phyloP scores from a whole-genome alignment of 306 rosid species.

The Cyclanthera cordifolia region DNA sequence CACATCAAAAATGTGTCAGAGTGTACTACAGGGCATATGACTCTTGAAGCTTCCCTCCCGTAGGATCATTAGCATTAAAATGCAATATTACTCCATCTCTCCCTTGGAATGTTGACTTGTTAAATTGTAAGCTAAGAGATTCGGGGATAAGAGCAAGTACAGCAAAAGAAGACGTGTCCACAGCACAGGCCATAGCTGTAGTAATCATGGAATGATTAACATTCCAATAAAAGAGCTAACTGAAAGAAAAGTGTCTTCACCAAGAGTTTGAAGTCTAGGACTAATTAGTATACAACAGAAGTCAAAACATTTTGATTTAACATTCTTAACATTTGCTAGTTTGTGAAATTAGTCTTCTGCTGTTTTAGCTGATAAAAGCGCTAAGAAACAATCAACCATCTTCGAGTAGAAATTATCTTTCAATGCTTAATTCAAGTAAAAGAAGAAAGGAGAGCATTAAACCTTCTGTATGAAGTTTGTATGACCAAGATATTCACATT shows the following conservation, averaged over 20 bases:
- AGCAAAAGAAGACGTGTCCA: constrained; percentile 55
- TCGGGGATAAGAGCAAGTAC: constrained; percentile 61
- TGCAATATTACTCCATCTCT: constrained; percentile 63
- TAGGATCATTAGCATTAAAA: constrained; percentile 56
- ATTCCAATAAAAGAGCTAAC: background rate
- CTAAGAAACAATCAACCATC: background rate
- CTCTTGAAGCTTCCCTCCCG: no score
- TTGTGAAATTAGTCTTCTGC: background rate
- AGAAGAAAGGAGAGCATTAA: constrained; percentile 6
- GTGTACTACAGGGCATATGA: no score
- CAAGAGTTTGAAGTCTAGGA: no score
- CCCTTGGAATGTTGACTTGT: constrained; percentile 24
- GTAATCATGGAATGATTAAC: background rate
- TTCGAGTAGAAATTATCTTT: background rate
- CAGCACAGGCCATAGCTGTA: constrained; percentile 74
- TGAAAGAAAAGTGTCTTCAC: background rate
- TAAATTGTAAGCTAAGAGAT: constrained; percentile 21
- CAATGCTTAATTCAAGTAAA: background rate
- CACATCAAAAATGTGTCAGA: no score
- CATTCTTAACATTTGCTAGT: background rate
- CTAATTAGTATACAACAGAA: background rate
- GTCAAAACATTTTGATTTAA: background rate
- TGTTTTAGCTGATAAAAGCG: background rate
- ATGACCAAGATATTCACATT: constrained; percentile 64
- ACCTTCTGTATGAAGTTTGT: constrained; percentile 86